These are phyloP conservation scores for Mayamaea pseudoterrestris DNA, from an alignment of 108 stramenopile genomes.

Conservation along the genomic window DNA sequence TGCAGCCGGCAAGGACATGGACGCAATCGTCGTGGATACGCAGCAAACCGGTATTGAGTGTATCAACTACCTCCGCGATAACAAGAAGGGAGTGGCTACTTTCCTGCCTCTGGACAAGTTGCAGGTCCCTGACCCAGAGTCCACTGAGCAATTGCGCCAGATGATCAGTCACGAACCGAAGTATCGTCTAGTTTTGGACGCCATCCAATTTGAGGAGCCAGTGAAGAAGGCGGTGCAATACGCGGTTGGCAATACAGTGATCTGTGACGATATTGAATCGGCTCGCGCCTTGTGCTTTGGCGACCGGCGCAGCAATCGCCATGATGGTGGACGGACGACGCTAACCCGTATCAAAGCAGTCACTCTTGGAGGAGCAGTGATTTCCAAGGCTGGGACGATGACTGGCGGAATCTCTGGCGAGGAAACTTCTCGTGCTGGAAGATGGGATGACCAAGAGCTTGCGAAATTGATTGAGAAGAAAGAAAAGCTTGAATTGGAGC, in stretches of 20 bases:
- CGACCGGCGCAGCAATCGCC: neutral
- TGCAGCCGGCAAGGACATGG: conserved; percentile 96
- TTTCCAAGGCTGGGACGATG: conserved; percentile 96
- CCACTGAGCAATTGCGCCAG: conserved; percentile 80
- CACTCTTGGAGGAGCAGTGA: conserved; percentile 86
- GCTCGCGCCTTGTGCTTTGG: conserved; percentile 85
- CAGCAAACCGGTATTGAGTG: conserved; percentile 83
- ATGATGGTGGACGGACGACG: conserved; percentile 9
- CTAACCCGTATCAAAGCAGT: conserved; percentile 83
- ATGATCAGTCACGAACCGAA: conserved; percentile 59
- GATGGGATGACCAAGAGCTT: conserved; percentile 66
- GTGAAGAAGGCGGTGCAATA: conserved; percentile 73
- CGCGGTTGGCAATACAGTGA: conserved; percentile 90
- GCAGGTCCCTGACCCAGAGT: conserved; percentile 55
- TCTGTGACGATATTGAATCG: conserved; percentile 86
- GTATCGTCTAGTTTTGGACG: conserved; percentile 80
- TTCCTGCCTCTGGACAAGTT: conserved; percentile 93
- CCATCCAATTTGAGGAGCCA: conserved; percentile 80
- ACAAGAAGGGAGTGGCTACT: conserved; percentile 86
- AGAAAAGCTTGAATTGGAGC: conserved; percentile 60
- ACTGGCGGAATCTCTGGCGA: conserved; percentile 81
- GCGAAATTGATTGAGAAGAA: conserved; percentile 53
- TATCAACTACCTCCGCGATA: conserved; percentile 88
- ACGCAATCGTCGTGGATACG: conserved; percentile 95
- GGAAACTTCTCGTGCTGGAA: conserved; percentile 56